Evolutionary conservation across 106 monocot genomes (phyloP).

Genomic region (Phalaenopsis equestris): DNA sequence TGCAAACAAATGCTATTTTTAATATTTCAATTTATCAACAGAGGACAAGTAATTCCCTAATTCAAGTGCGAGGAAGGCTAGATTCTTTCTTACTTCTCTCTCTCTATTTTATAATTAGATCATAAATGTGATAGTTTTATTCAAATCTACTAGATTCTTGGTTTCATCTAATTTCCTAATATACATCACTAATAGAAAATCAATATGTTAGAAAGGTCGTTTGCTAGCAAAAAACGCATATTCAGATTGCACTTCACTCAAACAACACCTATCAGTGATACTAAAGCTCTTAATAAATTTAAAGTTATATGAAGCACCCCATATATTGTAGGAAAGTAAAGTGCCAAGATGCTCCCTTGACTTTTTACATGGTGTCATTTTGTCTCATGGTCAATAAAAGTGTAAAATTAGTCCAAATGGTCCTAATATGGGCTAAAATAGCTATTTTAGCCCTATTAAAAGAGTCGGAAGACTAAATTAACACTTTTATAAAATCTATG

Average conservation of each 20-base stretch:
- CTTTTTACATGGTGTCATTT: too few species aligned
- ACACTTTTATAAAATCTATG: too few species aligned
- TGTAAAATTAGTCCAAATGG: too few species aligned
- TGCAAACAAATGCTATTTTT: constrained; percentile 14
- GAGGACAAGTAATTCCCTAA: background rate
- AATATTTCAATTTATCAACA: background rate
- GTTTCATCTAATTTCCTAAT: background rate
- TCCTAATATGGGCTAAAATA: too few species aligned
- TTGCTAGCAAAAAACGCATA: background rate
- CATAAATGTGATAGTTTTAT: background rate
- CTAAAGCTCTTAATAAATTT: background rate
- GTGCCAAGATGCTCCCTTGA: too few species aligned
- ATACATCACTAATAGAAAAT: background rate
- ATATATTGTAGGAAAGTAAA: background rate
- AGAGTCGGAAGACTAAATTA: too few species aligned
- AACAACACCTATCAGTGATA: background rate
- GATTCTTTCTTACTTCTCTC: background rate
- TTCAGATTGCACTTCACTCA: background rate
- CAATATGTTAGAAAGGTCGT: background rate
- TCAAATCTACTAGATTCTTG: background rate
- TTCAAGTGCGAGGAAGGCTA: background rate
- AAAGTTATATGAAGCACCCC: background rate
- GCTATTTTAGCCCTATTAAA: too few species aligned
- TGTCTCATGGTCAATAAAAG: too few species aligned
- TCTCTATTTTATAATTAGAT: background rate